These are phyloP conservation scores for Takashimella tepidaria DNA, from an alignment of 1,284 basidiomycete genomes.

Conservation along the genomic window DNA sequence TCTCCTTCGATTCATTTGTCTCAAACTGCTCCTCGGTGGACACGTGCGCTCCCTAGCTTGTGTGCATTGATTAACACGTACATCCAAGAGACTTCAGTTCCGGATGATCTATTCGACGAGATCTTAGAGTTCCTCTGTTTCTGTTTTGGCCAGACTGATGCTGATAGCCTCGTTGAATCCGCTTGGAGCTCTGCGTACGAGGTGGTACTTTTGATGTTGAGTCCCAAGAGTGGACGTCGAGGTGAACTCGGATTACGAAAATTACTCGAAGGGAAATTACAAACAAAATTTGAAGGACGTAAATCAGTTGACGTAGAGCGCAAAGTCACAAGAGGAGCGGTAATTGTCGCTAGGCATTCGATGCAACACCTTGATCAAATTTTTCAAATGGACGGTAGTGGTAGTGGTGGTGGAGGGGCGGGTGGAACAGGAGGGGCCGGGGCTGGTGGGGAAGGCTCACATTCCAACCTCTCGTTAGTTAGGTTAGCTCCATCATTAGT, in stretches of 20 bases:
- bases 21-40: constrained; percentile 13
- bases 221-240: constrained; percentile 29
- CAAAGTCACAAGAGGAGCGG: constrained; percentile 36
- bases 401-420: no score
- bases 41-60: constrained; percentile 23
- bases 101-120: constrained; percentile 32
- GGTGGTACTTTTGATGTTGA: constrained; percentile 29
- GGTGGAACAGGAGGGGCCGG: no score
- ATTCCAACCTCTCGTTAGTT: constrained; percentile 23
- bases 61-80: constrained; percentile 28
- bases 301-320: constrained; percentile 25
- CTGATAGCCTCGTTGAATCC: constrained; percentile 20
- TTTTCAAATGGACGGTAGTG: not conserved
- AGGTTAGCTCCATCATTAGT: constrained; percentile 34
- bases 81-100: constrained; percentile 26
- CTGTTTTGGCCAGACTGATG: constrained; percentile 34
- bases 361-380: constrained; percentile 24
- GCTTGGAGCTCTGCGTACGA: constrained; percentile 23
- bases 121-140: constrained; percentile 35
- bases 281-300: constrained; percentile 13
- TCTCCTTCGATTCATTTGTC: not conserved
- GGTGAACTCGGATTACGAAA: constrained; percentile 33
- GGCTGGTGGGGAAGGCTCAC: not conserved
- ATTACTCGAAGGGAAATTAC: constrained; percentile 31
- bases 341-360: constrained; percentile 30